phyloP scores from a whole-genome alignment of 192 early-diverging fungal genomes.

The Gamsiella multidivaricata region DNA sequence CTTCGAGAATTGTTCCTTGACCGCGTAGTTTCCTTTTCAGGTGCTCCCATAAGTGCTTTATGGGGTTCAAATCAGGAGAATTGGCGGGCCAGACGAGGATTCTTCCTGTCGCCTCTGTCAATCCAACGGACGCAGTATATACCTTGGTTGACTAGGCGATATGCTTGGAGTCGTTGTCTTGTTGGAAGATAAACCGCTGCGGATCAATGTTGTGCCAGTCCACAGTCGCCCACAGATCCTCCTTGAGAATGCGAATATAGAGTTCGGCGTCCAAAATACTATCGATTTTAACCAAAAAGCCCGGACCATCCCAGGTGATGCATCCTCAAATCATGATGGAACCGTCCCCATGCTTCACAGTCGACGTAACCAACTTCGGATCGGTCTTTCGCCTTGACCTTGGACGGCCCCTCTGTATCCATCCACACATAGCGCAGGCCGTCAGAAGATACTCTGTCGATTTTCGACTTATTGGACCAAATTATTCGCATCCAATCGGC shows the following conservation, averaged over 20 bases:
- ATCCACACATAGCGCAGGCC: conserved; percentile 3
- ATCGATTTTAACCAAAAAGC: conserved; percentile 2
- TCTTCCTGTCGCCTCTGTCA: background rate
- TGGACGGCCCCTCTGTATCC: background rate
- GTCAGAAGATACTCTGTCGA: background rate
- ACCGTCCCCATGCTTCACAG: conserved; percentile 31
- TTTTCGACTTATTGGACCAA: background rate
- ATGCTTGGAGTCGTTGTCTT: too few species aligned
- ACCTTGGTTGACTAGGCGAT: background rate
- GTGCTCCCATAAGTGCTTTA: background rate
- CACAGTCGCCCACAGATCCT: background rate
- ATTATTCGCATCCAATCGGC: background rate
- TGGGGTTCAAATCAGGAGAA: background rate
- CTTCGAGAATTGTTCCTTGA: too few species aligned
- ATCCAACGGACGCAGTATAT: conserved; percentile 1
- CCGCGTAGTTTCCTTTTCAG: too few species aligned
- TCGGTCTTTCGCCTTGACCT: background rate
- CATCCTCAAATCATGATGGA: conserved; percentile 24
- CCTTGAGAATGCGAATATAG: background rate
- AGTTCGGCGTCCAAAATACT: conserved; percentile 3
- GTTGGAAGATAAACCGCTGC: conserved; percentile 8
- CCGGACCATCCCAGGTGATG: conserved; percentile 25
- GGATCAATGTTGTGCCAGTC: background rate
- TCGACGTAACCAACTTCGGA: background rate
- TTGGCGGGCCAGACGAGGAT: background rate